Percentiles rank a stretch among this genome's conserved stretches.
Conservation (phyloP, 306 rosid genomes). For the Pyrus communis region DNA sequence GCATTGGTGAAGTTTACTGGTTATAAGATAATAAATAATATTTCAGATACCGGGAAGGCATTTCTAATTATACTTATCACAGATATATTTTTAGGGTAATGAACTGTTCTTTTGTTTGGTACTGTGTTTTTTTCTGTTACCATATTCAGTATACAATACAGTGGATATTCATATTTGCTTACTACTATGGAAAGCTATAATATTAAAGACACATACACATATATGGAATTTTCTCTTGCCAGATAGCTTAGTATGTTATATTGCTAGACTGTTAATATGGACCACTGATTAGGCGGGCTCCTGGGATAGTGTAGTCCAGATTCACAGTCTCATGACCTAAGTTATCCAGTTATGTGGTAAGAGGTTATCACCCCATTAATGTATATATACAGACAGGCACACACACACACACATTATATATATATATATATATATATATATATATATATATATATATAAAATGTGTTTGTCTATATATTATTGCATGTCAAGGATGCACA, state of each 20-base stretch:
- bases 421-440: background rate
- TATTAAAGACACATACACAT: background rate
- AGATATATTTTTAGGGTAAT: slow-evolving; percentile 93
- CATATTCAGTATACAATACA: background rate
- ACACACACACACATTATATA: background rate
- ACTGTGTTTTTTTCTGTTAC: background rate
- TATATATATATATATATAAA: too few relatives aligned
- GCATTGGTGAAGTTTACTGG: slow-evolving; percentile 97
- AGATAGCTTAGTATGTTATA: background rate
- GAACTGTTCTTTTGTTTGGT: background rate
- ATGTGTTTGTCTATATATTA: too few relatives aligned
- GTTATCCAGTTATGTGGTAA: background rate
- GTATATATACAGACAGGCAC: background rate
- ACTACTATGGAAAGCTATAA: background rate
- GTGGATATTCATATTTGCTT: background rate
- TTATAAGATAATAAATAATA: slow-evolving; percentile 76
- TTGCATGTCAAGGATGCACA: background rate
- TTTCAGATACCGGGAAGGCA: slow-evolving; percentile 97
- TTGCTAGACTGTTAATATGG: background rate
- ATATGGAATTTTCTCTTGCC: background rate
- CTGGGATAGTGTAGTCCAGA: background rate
- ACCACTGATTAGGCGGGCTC: background rate
- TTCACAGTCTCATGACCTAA: background rate
- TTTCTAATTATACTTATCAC: slow-evolving; percentile 77
- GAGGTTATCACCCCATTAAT: background rate